Base-by-base conservation (phyloP, 148 eudicot species). In the Rhododendron simsii region DNA sequence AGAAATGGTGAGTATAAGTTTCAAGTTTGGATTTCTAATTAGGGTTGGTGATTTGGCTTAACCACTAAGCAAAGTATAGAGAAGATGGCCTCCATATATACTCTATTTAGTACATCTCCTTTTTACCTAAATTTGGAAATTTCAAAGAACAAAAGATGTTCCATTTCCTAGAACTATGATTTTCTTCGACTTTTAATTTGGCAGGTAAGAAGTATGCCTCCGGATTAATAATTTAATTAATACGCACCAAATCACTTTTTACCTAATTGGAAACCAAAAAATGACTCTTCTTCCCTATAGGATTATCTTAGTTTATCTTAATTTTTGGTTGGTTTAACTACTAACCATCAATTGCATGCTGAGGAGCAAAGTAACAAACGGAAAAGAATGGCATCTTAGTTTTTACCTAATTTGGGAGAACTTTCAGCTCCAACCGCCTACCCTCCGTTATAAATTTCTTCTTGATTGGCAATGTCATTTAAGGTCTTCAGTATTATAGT, bases 251-350 rank as follows among this genome's bases (percentile, higher is more conserved):
- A 13, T 80, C 35, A 80, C 41, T 51, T 50, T 81, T 51, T 51
- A 80, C 63, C 83, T 80, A 80, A 51, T 50, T 41, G 80, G 63
- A 28, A 50, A 51, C 83, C 20, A 26, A 51, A 47, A 80, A 5
- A 5, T 20, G 20, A 26, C 44, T 35, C 63, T 61, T 80, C n/a
- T 18, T 51, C 65, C 21, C 33, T 28, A 7, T 51, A 7, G 3
- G 23, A 33, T 28, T 80, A 50, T 51, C 23, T 30, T 16, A 50
- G 10, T 11, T 47, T 69, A 28, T 12, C 13, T 69, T 69, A 65
- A n/a, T 44, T 79, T 48, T n/a, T 47, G 57, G 81, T 26, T 23
- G 59, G 81, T 47, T 48, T 79, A 79, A 48, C 81, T 79, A 79
- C 81, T 48, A 48, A 48, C 57, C 81, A 78, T 45, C 55, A n/a